Base-by-base conservation (phyloP, 179 eudicot genomes). In the Nepenthes alata region DNA sequence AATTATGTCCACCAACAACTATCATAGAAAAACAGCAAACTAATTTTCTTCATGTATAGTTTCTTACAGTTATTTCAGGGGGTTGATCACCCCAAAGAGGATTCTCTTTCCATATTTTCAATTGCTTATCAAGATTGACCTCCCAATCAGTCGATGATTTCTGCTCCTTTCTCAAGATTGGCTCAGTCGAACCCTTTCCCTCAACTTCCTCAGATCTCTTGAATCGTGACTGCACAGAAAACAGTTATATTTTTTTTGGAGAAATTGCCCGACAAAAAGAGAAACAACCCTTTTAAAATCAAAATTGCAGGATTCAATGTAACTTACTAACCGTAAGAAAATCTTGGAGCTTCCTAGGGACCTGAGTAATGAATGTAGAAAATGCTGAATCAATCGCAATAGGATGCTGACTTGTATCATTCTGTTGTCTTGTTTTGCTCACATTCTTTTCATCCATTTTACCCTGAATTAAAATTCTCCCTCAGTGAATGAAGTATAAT, bases 51-150 rank as follows among this genome's bases (percentile, higher is more conserved):
- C 25, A 25, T 25, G 25, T 25, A 25, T 50, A 50, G 53, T 6
- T 44, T 37, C 83, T 69, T 78, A 94, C 99, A 76, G 85, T 71
- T 62, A 94, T 70, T 53, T 63, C 66, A 44, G 99, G 87, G 14
- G 89, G 58, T 68, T 64, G 66, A 59, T 82, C 91, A 57, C 57
- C 72, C 91, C 94, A 90, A 59, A 12, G 68, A 54, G 97, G 99
- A 74, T 87, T 90, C 60, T 81, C 83, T 67, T 72, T 85, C 99
- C 99, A 94, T 51, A 87, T 70, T 68, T 80, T 81, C 75, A 94
- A 16, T 79, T 94, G 97, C 80, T 81, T 81, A 69, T 82, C 83
- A 34, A 85, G 69, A 78, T 77, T 79, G 62, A 72, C 83, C 53
- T 77, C 76, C 70, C 73, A 70, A 59, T 72, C 69, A 59, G 9